Conservation (phyloP, 2,329 filamentous ascomycete genomes). For the Calonectria crousiana region DNA sequence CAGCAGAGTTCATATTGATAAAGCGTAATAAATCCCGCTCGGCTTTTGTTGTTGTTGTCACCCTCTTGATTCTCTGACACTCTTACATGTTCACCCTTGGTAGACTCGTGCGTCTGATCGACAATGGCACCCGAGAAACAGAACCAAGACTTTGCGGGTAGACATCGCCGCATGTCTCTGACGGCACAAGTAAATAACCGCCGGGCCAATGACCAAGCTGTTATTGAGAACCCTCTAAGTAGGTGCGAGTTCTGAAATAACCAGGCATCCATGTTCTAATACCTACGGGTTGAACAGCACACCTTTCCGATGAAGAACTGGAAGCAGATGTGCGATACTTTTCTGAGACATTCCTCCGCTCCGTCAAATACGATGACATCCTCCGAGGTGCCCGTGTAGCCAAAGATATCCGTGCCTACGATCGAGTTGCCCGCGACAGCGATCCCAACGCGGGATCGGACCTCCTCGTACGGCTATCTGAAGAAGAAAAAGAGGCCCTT, state of each 20-base stretch:
- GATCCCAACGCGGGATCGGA: slow-evolving; percentile 33
- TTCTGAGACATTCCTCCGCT: slow-evolving; percentile 42
- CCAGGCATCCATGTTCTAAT: neutral
- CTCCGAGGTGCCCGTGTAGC: slow-evolving; percentile 56
- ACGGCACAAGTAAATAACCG: slow-evolving; percentile 42
- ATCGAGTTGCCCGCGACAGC: slow-evolving; percentile 49
- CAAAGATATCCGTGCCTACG: slow-evolving; percentile 54
- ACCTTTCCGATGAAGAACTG: slow-evolving; percentile 53
- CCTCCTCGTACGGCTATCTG: slow-evolving; percentile 49
- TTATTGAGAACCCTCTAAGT: slow-evolving; percentile 54
- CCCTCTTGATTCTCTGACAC: neutral
- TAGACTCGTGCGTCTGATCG: neutral
- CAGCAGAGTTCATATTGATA: neutral
- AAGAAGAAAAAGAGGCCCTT: slow-evolving; percentile 53
- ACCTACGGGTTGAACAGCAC: slow-evolving; percentile 42
- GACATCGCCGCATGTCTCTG: neutral
- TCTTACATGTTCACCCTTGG: neutral
- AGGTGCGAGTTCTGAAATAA: neutral
- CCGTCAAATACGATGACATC: slow-evolving; percentile 46
- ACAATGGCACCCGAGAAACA: neutral
- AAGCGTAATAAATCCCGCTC: neutral
- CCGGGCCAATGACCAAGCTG: slow-evolving; percentile 48
- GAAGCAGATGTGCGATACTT: slow-evolving; percentile 51
- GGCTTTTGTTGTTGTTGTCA: neutral
- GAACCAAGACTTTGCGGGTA: slow-evolving; percentile 14